These are phyloP conservation scores for Vigna angularis DNA, from an alignment of 306 rosid genomes.

Conservation along the genomic window DNA sequence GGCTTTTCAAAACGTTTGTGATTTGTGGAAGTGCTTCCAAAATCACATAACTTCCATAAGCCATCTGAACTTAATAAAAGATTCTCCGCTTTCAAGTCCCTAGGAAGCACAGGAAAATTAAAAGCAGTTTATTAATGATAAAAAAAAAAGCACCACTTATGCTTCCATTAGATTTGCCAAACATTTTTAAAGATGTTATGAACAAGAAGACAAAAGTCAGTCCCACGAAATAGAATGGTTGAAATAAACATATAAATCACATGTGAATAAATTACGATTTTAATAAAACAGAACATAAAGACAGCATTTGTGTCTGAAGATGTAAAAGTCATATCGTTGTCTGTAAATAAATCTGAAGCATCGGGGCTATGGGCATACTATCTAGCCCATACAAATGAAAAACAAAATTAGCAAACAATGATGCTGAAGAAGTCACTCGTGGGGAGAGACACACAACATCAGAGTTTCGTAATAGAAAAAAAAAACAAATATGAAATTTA, in stretches of 20 bases:
- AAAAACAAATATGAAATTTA: too few species aligned
- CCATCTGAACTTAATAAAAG: conserved; percentile 85
- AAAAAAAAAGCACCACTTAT: conserved; percentile 7
- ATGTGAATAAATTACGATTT: neutral
- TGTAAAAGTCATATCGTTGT: conserved; percentile 14
- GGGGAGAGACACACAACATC: neutral
- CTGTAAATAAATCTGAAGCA: neutral
- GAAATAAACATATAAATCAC: neutral
- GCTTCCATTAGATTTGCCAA: conserved; percentile 5
- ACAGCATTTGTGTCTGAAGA: conserved; percentile 4
- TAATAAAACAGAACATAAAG: conserved; percentile 29
- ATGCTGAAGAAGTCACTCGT: conserved; percentile 14
- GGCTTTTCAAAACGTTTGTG: conserved; percentile 95
- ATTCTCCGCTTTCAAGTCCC: conserved; percentile 98
- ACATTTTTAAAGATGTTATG: conserved; percentile 9
- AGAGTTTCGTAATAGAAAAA: too few species aligned
- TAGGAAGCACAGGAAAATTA: conserved; percentile 42
- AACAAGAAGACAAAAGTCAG: neutral
- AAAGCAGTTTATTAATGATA: conserved; percentile 19
- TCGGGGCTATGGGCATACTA: neutral
- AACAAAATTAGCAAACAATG: neutral
- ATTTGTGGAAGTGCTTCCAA: conserved; percentile 92
- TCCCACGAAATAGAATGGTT: neutral
- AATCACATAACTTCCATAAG: conserved; percentile 94
- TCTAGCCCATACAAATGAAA: conserved; percentile 2